phyloP scores from a whole-genome alignment of 352 stramenopile genomes.

The Pythium folliculosum region DNA sequence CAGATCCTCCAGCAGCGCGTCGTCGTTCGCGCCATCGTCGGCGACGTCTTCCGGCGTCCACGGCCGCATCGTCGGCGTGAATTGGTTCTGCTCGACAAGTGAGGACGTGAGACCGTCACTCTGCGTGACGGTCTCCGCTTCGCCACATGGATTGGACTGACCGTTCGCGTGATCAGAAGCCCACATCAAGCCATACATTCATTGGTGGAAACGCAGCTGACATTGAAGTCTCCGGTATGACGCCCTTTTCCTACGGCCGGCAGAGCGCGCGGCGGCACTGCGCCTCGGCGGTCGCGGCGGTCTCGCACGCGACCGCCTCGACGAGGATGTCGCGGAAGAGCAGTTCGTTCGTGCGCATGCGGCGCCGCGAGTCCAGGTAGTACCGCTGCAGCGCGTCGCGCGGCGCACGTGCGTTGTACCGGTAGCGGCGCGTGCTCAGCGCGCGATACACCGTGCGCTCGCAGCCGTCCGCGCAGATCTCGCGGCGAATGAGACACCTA shows the following conservation, averaged over 20 bases:
- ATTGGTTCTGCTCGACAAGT: too few relatives aligned
- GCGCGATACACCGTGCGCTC: conserved; percentile 14
- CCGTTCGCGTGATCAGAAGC: too few relatives aligned
- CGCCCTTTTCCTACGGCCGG: neutral
- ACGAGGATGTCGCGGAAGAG: conserved; percentile 14
- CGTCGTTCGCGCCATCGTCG: neutral
- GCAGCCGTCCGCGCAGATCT: conserved; percentile 13
- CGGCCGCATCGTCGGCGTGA: neutral
- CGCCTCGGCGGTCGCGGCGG: neutral
- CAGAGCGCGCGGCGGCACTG: neutral
- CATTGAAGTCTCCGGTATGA: neutral
- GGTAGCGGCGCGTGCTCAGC: conserved; percentile 16
- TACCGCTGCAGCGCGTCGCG: conserved; percentile 7
- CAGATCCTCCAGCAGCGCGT: conserved; percentile 13
- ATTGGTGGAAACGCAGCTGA: neutral
- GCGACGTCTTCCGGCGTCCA: neutral
- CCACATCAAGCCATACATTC: too few relatives aligned
- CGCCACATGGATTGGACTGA: too few relatives aligned
- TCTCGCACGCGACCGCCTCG: neutral
- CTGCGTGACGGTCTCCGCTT: too few relatives aligned
- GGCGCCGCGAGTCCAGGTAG: conserved; percentile 5
- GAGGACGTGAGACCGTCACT: too few relatives aligned
- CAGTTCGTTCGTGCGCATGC: conserved; percentile 16
- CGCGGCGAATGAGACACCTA: conserved; percentile 17
- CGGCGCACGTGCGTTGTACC: conserved; percentile 7